Conservation (phyloP, 2,329 filamentous ascomycete species). For the Fusarium abutilonis region DNA sequence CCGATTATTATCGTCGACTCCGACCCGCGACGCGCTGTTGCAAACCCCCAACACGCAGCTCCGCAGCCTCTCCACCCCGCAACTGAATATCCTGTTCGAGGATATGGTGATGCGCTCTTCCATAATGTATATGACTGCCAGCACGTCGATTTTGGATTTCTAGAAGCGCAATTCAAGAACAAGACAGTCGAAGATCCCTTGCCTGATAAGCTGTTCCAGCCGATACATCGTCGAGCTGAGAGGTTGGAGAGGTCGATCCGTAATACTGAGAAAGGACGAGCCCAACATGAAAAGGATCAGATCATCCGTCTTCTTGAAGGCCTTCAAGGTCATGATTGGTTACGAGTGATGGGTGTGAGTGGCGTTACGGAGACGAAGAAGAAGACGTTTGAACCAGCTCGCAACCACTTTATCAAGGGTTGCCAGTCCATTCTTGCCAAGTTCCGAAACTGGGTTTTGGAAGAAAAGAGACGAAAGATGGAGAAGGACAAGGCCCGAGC, state of each 20-base stretch:
- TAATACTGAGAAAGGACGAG: conserved; percentile 71
- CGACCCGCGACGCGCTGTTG: conserved; percentile 46
- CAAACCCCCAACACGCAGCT: conserved; percentile 42
- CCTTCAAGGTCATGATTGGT: conserved; percentile 90
- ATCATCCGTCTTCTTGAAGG: conserved; percentile 77
- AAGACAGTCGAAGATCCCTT: conserved; percentile 63
- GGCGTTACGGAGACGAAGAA: conserved; percentile 85
- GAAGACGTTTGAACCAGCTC: conserved; percentile 85
- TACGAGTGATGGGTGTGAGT: conserved; percentile 89
- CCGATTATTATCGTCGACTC: conserved; percentile 76
- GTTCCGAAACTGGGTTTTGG: conserved; percentile 86
- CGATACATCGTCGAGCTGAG: conserved; percentile 67
- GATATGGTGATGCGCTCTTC: conserved; percentile 66
- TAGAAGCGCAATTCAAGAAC: conserved; percentile 58
- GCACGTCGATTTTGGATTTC: conserved; percentile 64
- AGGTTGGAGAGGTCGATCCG: conserved; percentile 69
- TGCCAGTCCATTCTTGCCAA: conserved; percentile 86
- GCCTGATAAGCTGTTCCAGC: conserved; percentile 64
- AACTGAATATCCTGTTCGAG: conserved; percentile 56
- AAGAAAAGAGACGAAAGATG: conserved; percentile 84
- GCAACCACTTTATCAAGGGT: conserved; percentile 84
- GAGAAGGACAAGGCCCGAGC: conserved; percentile 72
- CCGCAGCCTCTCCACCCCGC: conserved; percentile 44
- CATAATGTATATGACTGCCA: conserved; percentile 66
- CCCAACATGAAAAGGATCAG: conserved; percentile 73